A percentile compares a stretch with the other conserved stretches of the same genome.
Conservation (phyloP, 345 rosid genomes). For the Aquilaria malaccensis region DNA sequence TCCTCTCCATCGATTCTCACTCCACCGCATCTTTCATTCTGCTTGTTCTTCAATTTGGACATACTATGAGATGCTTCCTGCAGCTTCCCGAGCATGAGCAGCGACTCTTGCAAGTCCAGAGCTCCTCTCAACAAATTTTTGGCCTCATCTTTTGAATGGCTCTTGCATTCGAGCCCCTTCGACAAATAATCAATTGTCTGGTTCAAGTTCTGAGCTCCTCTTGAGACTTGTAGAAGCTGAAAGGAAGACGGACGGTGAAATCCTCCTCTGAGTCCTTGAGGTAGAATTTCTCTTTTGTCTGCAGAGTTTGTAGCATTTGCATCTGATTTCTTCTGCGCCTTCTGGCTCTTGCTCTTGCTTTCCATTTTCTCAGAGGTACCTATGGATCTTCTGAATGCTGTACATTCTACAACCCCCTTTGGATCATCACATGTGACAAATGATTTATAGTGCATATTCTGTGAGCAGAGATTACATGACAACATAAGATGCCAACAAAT, state of each 20-base stretch:
- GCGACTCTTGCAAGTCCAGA: slow-evolving; percentile 79
- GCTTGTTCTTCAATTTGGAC: slow-evolving; percentile 44
- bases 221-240: slow-evolving; percentile 71
- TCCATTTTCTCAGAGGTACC: slow-evolving; percentile 33
- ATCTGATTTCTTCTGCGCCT: slow-evolving; percentile 18
- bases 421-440: slow-evolving; percentile 86
- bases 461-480: slow-evolving; percentile 12
- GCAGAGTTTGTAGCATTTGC: slow-evolving; percentile 13
- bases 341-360: slow-evolving; percentile 21
- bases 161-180: slow-evolving; percentile 30
- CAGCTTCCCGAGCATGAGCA: slow-evolving; percentile 62
- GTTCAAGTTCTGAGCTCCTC: slow-evolving; percentile 79
- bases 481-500: slow-evolving; percentile 20
- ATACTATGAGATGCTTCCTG: slow-evolving; percentile 59
- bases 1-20: slow-evolving; percentile 26
- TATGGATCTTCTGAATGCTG: slow-evolving; percentile 61
- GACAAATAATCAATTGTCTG: slow-evolving; percentile 60
- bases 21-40: slow-evolving; percentile 22
- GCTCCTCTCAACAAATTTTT: slow-evolving; percentile 77
- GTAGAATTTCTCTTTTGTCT: slow-evolving; percentile 22
- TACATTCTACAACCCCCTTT: slow-evolving; percentile 75
- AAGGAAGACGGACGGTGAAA: slow-evolving; percentile 32
- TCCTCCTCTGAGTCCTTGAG: slow-evolving; percentile 19
- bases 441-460: slow-evolving; percentile 83
- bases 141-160: slow-evolving; percentile 50